These are phyloP conservation scores for Thelephora terrestris DNA, from an alignment of 1,284 basidiomycete genomes.

Conservation along the genomic window DNA sequence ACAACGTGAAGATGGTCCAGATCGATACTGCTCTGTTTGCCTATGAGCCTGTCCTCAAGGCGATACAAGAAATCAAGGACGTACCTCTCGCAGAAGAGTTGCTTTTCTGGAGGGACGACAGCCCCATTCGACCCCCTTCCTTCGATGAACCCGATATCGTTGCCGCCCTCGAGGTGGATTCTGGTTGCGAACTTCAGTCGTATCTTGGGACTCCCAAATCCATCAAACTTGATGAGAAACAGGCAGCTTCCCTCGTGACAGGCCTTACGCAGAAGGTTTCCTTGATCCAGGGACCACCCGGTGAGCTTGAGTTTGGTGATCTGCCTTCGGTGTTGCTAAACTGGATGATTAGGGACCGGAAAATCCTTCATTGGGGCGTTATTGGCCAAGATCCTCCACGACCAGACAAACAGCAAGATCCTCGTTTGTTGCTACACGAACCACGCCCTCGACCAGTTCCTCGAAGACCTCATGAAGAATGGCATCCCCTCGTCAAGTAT, in stretches of 20 bases:
- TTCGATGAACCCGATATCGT: slow-evolving; percentile 19
- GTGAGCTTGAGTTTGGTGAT: slow-evolving; percentile 23
- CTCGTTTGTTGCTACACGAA: slow-evolving; percentile 68
- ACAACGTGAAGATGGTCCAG: slow-evolving; percentile 37
- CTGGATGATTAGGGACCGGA: slow-evolving; percentile 39
- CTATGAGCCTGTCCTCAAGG: slow-evolving; percentile 47
- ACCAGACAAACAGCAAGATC: slow-evolving; percentile 41
- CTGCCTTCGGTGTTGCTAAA: slow-evolving; percentile 28
- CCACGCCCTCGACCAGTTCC: slow-evolving; percentile 65
- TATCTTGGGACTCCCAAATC: slow-evolving; percentile 26
- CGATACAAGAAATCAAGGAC: slow-evolving; percentile 33
- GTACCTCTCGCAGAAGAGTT: slow-evolving; percentile 40
- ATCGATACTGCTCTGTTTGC: slow-evolving; percentile 52
- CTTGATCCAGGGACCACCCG: slow-evolving; percentile 58
- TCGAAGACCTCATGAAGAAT: slow-evolving; percentile 49
- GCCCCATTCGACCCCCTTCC: slow-evolving; percentile 7
- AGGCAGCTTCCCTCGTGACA: slow-evolving; percentile 37
- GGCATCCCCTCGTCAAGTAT: slow-evolving; percentile 50
- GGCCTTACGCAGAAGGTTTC: slow-evolving; percentile 45
- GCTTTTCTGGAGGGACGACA: slow-evolving; percentile 37
- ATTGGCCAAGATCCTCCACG: slow-evolving; percentile 50
- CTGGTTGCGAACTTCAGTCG: slow-evolving; percentile 30
- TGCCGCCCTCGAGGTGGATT: slow-evolving; percentile 22
- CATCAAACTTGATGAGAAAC: slow-evolving; percentile 40
- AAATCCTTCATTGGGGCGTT: slow-evolving; percentile 63